Conservation (phyloP, 2,329 filamentous ascomycete species). For the Iodosphaeria phyllophila region DNA sequence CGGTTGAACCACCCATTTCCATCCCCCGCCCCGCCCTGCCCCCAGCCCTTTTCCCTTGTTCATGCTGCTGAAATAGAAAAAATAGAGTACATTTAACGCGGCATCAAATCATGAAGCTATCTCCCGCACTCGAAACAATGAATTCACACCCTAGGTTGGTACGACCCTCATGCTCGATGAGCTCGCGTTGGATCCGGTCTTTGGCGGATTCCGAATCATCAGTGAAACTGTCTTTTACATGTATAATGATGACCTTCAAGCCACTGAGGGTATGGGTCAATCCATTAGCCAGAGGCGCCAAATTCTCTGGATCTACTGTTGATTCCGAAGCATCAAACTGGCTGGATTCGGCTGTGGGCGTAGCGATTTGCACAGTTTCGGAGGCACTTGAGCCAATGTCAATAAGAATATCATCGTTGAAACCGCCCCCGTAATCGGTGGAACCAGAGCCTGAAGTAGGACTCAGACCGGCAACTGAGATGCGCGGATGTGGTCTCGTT, state of each 20-base stretch:
- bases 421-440: constrained; percentile 4
- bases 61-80: no score
- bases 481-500: constrained; percentile 12
- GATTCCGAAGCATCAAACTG: constrained; percentile 17
- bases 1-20: no score
- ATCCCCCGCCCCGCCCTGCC: no score
- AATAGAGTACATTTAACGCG: no score
- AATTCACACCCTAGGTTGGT: constrained; percentile 63
- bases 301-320: not conserved
- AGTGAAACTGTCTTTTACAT: constrained; percentile 71
- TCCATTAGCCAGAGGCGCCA: constrained; percentile 6
- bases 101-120: constrained; percentile 35
- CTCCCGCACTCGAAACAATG: constrained; percentile 47
- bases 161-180: constrained; percentile 46
- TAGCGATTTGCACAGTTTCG: constrained; percentile 24
- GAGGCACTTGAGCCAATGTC: constrained; percentile 1
- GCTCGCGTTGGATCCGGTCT: constrained; percentile 50
- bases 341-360: constrained; percentile 26
- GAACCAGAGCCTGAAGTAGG: constrained; percentile 5
- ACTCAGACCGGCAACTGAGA: no score
- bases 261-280: constrained; percentile 39
- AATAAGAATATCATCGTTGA: not conserved
- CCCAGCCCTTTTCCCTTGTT: no score
- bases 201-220: constrained; percentile 49
- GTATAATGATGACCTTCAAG: constrained; percentile 71